Evolutionary conservation across 495 filamentous ascomycete genomes (phyloP).

Genomic region (Aspergillus cristatus): DNA sequence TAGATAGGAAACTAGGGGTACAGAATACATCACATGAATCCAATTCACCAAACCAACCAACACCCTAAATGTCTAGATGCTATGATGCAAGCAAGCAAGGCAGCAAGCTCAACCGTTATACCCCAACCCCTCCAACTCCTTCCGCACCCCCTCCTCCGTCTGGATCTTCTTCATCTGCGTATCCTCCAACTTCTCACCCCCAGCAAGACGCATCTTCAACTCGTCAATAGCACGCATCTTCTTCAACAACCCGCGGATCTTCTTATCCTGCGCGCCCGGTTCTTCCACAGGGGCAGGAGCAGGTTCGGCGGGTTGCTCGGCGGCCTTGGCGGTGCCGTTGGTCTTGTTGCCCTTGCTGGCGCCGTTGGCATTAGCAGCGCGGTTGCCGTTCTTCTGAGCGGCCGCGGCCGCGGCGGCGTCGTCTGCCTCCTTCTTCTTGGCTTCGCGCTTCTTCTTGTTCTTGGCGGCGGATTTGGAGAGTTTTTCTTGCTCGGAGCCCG

Average conservation of each 20-base stretch:
- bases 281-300: conserved; percentile 23
- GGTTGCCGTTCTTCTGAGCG: conserved; percentile 41
- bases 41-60: no score
- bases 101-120: conserved; percentile 37
- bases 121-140: conserved; percentile 64
- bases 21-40: no score
- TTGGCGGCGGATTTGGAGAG: conserved; percentile 83
- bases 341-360: conserved; percentile 28
- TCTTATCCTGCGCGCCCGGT: conserved; percentile 59
- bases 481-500: conserved; percentile 49
- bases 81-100: no score
- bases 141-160: conserved; percentile 72
- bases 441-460: conserved; percentile 98
- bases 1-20: no score
- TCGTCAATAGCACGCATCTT: conserved; percentile 97
- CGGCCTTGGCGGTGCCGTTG: conserved; percentile 24
- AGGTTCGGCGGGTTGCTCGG: conserved; percentile 15
- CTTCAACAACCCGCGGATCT: conserved; percentile 82
- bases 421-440: conserved; percentile 82
- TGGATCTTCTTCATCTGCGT: conserved; percentile 98
- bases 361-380: conserved; percentile 40
- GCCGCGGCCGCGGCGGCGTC: conserved; percentile 62
- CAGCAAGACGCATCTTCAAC: conserved; percentile 87
- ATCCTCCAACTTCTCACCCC: conserved; percentile 92
- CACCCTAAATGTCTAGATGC: no score